phyloP scores from a whole-genome alignment of 2,329 filamentous ascomycete genomes.

The Colletotrichum sp. region DNA sequence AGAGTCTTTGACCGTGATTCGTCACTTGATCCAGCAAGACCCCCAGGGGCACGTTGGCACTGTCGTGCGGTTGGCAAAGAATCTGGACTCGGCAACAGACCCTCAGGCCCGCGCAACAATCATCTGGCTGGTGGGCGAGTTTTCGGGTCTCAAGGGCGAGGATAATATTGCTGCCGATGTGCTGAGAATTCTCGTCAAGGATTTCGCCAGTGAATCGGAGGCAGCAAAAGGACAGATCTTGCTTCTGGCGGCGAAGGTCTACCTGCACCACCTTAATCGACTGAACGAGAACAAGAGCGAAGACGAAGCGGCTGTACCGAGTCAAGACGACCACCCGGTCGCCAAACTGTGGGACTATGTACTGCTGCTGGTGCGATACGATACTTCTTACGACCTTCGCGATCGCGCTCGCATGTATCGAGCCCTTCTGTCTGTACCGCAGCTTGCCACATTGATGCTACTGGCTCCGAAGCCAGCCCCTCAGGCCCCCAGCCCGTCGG shows the following conservation, averaged over 20 bases:
- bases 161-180: constrained; percentile 95
- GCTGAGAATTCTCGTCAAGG: constrained; percentile 83
- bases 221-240: constrained; percentile 90
- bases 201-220: constrained; percentile 84
- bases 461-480: constrained; percentile 94
- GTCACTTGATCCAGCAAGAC: constrained; percentile 93
- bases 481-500: constrained; percentile 87
- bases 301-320: constrained; percentile 31
- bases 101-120: constrained; percentile 91
- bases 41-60: constrained; percentile 82
- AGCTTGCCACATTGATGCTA: constrained; percentile 88
- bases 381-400: constrained; percentile 92
- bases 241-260: constrained; percentile 93
- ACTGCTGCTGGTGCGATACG: constrained; percentile 85
- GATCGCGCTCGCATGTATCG: constrained; percentile 91
- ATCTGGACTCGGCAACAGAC: constrained; percentile 86
- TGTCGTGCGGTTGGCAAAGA: constrained; percentile 86
- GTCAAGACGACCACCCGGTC: constrained; percentile 69
- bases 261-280: constrained; percentile 83
- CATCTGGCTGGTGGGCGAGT: constrained; percentile 97
- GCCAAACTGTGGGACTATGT: constrained; percentile 84
- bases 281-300: constrained; percentile 50
- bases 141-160: constrained; percentile 77
- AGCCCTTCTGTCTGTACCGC: constrained; percentile 79
- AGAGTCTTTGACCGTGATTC: constrained; percentile 92